Percentiles rank a stretch among this genome's conserved stretches.
Conservation (phyloP, 2,329 filamentous ascomycete species). For the Penicillium sp. region DNA sequence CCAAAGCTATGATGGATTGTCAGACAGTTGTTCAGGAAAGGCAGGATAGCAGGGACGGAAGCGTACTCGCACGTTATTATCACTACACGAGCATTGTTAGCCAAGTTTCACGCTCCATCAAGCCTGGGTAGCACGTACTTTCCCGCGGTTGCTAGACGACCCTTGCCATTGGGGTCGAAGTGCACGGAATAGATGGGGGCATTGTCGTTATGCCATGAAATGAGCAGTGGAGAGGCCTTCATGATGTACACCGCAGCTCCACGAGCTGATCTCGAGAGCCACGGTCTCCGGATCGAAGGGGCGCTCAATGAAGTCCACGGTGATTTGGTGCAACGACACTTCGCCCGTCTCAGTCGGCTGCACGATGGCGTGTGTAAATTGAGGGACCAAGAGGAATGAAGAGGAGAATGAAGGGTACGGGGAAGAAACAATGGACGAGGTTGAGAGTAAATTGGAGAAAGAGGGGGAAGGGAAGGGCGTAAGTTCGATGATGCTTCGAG, state of each 20-base stretch:
- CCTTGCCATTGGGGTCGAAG: constrained; percentile 88
- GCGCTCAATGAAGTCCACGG: constrained; percentile 2
- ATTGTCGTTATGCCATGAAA: constrained; percentile 98
- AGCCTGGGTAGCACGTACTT: constrained; percentile 48
- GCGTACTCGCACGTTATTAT: constrained; percentile 88
- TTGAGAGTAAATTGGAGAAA: constrained; percentile 1
- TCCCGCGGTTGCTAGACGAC: constrained; percentile 84
- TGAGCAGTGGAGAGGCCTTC: constrained; percentile 94
- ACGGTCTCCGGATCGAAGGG: constrained; percentile 2
- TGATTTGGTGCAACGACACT: constrained; percentile 7
- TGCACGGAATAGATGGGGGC: constrained; percentile 95
- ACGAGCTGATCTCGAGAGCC: constrained; percentile 16
- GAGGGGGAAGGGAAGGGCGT: constrained; percentile 2
- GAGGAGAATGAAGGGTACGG: neutral
- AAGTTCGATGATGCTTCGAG: constrained; percentile 26
- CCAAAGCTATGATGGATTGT: constrained; percentile 63
- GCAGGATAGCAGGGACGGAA: constrained; percentile 16
- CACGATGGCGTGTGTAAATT: constrained; percentile 2
- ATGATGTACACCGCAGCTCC: constrained; percentile 50
- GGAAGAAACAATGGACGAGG: constrained; percentile 1
- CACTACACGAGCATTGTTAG: constrained; percentile 40
- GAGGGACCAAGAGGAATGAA: constrained; percentile 2
- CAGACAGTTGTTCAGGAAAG: constrained; percentile 26
- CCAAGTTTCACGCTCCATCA: neutral
- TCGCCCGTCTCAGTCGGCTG: constrained; percentile 7